Base-by-base conservation (phyloP, 1,284 basidiomycete species). In the Microbotryomycetes sp. region DNA sequence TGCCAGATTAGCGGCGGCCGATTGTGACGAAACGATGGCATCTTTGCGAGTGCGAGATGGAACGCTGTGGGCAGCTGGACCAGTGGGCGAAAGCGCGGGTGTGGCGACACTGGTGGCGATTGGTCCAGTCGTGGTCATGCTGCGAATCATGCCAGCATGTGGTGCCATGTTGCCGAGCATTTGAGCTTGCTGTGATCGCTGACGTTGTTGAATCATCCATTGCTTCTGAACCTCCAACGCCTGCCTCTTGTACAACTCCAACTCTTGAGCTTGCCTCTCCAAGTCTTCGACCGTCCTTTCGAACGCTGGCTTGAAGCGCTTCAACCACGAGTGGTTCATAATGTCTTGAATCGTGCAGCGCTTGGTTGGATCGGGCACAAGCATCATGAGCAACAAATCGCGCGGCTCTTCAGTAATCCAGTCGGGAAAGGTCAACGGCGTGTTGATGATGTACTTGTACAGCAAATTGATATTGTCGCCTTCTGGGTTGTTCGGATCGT, bases 381-480 rank as follows among this genome's bases (percentile, higher is more conserved):
- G 85, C 92, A 96, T 96, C 74, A 85, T 82, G 53, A 83, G 79
- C 12, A 88, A 78, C 15, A 88, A 79, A 70, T 88, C 83, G 60
- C 87, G 82, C 26, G 89, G 92, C 60, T 86, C 84, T 5, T 80
- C 74, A 7, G 89, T 89, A 70, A 97, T 85, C 77, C 94, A 92
- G 51, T 94, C 90, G 16, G 92, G 92, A 80, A 96, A 97, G 32
- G 89, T 88, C 63, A 97, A 84, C 2, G 89, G 88, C 0, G 93
- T 97, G 79, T 86, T 92, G 78, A 97, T 88, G 77, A 99, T 99
- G 79, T 99, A 99, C 76, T 90, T 92, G 85, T 98, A 99, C 55
- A 99, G 81, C n/a, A 97, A 81, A 75, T 97, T 98, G 81, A 98
- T 98, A 79, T 98, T 98, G 80, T 98, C 93, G 61, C 96, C 96